phyloP scores from a whole-genome alignment of 2,329 filamentous ascomycete species.

The Diaporthe sp. region DNA sequence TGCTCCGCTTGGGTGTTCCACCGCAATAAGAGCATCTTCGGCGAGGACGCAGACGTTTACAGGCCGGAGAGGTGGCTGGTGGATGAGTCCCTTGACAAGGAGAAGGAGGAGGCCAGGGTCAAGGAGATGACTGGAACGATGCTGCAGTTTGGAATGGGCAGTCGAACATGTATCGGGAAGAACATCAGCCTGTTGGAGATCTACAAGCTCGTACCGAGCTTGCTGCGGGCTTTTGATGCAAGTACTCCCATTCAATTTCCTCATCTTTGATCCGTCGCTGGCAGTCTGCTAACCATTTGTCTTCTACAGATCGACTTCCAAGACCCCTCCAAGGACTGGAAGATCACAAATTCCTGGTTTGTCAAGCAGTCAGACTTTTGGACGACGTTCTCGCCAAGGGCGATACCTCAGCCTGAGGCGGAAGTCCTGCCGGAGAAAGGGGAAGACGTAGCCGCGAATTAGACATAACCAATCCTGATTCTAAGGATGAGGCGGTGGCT shows the following conservation, averaged over 20 bases:
- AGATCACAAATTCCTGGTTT: slow-evolving; percentile 71
- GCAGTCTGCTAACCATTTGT: not conserved
- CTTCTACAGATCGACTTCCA: slow-evolving; percentile 60
- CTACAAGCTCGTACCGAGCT: slow-evolving; percentile 69
- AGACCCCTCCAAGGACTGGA: slow-evolving; percentile 66
- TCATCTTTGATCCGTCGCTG: slow-evolving; percentile 51
- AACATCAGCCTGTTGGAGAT: slow-evolving; percentile 73
- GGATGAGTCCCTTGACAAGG: slow-evolving; percentile 59
- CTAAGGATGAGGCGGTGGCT: not conserved
- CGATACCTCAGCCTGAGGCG: slow-evolving; percentile 52
- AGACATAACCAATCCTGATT: not conserved
- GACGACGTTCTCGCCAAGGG: slow-evolving; percentile 54
- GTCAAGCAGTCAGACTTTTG: slow-evolving; percentile 69
- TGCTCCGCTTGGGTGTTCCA: slow-evolving; percentile 82
- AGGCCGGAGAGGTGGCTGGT: slow-evolving; percentile 75
- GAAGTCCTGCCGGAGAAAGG: not conserved
- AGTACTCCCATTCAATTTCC: slow-evolving; percentile 52
- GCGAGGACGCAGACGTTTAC: slow-evolving; percentile 72
- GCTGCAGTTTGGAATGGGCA: slow-evolving; percentile 79
- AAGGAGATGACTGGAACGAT: slow-evolving; percentile 76
- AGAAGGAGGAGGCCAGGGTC: slow-evolving; percentile 62
- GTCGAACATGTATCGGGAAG: slow-evolving; percentile 76
- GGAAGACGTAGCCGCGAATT: not conserved
- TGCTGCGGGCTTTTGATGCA: slow-evolving; percentile 74
- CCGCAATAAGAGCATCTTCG: slow-evolving; percentile 72